Percentiles rank a stretch among this genome's conserved stretches.
phyloP scores from a whole-genome alignment of 768 basidiomycete genomes.

The Lactarius hatsudake region DNA sequence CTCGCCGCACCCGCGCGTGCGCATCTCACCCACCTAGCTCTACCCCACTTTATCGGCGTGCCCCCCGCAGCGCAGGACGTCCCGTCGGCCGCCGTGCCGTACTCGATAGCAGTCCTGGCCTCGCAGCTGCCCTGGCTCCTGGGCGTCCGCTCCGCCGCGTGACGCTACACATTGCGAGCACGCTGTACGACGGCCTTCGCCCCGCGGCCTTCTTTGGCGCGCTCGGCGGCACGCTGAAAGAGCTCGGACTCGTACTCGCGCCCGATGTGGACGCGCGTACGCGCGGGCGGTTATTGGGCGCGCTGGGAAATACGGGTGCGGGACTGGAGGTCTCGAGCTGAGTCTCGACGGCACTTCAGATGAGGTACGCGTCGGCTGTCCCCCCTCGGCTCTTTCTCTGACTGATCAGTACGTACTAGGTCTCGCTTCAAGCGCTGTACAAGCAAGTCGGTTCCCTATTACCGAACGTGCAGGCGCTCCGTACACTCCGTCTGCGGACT shows the following conservation, averaged over 20 bases:
- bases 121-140: slow-evolving; percentile 31
- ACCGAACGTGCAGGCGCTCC: slow-evolving; percentile 31
- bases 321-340: too few species aligned
- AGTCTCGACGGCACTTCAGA: too few species aligned
- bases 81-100: slow-evolving; percentile 6
- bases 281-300: too few species aligned
- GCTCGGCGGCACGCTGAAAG: slow-evolving; percentile 27
- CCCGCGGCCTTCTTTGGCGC: slow-evolving; percentile 34
- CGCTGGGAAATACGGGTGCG: too few species aligned
- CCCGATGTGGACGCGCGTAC: slow-evolving; percentile 30
- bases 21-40: too few species aligned
- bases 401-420: too few species aligned
- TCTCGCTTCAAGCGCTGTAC: too few species aligned
- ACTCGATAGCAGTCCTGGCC: slow-evolving; percentile 30
- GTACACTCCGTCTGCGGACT: slow-evolving; percentile 35
- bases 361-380: too few species aligned
- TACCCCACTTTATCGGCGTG: not conserved
- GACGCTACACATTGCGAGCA: slow-evolving; percentile 32
- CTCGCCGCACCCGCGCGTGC: too few species aligned
- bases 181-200: slow-evolving; percentile 37
- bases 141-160: slow-evolving; percentile 32
- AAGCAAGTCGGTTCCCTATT: slow-evolving; percentile 32
- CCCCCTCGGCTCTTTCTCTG: too few species aligned
- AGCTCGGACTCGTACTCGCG: slow-evolving; percentile 24
- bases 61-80: slow-evolving; percentile 21